These are phyloP conservation scores for Oehlia diaphana DNA, from an alignment of 192 early-diverging fungal genomes.

Conservation along the genomic window DNA sequence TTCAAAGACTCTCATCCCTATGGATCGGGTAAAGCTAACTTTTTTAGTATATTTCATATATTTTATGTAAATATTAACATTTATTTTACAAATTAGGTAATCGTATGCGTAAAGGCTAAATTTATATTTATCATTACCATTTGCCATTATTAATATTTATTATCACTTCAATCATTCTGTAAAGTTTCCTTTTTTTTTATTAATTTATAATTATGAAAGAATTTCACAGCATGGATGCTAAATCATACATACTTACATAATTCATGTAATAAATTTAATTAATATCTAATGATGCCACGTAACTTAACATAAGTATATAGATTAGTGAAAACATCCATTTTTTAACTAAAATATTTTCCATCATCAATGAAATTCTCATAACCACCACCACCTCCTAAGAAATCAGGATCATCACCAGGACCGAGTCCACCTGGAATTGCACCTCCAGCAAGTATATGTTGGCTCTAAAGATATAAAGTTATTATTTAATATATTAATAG, in stretches of 20 bases:
- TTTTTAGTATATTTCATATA: neutral
- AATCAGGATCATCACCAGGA: conserved; percentile 12
- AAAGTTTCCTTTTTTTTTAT: too few relatives aligned
- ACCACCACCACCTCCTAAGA: neutral
- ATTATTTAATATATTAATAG: neutral
- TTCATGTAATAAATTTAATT: too few relatives aligned
- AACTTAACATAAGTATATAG: neutral
- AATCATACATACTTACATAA: too few relatives aligned
- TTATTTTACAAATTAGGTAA: conserved; percentile 15
- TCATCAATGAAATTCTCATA: conserved; percentile 17
- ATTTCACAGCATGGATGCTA: too few relatives aligned
- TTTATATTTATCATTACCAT: neutral
- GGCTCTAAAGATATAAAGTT: neutral
- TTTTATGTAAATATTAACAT: neutral
- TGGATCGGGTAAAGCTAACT: conserved; percentile 62
- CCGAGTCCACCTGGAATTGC: conserved; percentile 5
- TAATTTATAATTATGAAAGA: too few relatives aligned
- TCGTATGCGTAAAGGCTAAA: conserved; percentile 27
- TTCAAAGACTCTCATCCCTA: conserved; percentile 81
- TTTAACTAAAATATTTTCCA: conserved; percentile 11
- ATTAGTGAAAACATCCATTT: neutral
- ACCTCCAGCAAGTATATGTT: conserved; percentile 1
- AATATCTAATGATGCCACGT: neutral
- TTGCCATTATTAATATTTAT: too few relatives aligned
- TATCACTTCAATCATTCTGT: too few relatives aligned